phyloP scores from a whole-genome alignment of 306 rosid genomes.

The Ammopiptanthus mongolicus region DNA sequence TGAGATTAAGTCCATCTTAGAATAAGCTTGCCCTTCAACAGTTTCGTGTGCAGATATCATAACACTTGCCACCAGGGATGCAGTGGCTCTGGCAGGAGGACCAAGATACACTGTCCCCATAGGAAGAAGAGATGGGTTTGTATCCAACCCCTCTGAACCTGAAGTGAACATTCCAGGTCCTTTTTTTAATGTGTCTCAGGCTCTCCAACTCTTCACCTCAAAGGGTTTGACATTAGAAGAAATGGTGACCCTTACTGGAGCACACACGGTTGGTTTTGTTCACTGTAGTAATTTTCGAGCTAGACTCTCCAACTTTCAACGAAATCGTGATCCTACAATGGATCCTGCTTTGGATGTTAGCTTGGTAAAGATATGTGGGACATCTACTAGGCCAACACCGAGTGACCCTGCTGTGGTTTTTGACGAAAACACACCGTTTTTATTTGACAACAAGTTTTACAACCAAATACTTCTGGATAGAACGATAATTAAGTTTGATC shows the following conservation, averaged over 20 bases:
- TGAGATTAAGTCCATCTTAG: constrained; percentile 34
- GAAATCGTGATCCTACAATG: constrained; percentile 36
- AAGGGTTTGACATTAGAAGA: constrained; percentile 37
- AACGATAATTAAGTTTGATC: constrained; percentile 49
- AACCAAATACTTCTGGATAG: constrained; percentile 21
- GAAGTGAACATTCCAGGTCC: constrained; percentile 39
- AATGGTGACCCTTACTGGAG: constrained; percentile 61
- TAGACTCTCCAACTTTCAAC: constrained; percentile 22
- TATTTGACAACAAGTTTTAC: constrained; percentile 38
- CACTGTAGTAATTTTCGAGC: constrained; percentile 34
- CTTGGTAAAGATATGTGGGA: constrained; percentile 12
- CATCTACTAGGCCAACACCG: neutral
- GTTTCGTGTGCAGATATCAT: constrained; percentile 62
- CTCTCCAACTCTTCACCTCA: constrained; percentile 13
- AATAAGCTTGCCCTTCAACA: constrained; percentile 38
- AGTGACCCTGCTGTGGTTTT: constrained; percentile 23
- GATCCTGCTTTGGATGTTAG: constrained; percentile 31
- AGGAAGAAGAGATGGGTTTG: constrained; percentile 46
- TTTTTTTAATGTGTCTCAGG: constrained; percentile 11
- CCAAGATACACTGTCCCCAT: constrained; percentile 31
- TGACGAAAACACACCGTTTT: constrained; percentile 36
- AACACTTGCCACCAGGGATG: constrained; percentile 46
- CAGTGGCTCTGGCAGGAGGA: constrained; percentile 42
- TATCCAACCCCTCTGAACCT: constrained; percentile 2
- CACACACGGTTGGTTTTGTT: constrained; percentile 55